Evolutionary conservation across 2,329 filamentous ascomycete genomes (phyloP), one percentile per base, ranked within the genome.

Genomic region (Clonostachys byssicola): DNA sequence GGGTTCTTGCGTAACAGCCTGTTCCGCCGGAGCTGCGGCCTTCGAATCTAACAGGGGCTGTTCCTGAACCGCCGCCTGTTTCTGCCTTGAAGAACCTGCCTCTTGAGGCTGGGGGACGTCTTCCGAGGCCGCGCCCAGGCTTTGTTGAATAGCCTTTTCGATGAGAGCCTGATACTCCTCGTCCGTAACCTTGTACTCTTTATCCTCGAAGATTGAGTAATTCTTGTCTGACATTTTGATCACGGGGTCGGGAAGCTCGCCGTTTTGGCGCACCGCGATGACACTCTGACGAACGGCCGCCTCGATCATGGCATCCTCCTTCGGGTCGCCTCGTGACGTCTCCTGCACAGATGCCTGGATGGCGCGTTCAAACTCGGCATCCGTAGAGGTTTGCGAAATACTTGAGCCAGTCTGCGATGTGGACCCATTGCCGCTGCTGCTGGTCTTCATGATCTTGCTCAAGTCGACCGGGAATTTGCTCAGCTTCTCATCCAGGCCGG

Each of bases 231-330:
- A 10, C 18, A 44, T 6, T 23, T 34, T 13, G 34, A 49, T 38
- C 12, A 60, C 54, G 2, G 58, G 52, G 14, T 62, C 58, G 1
- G 54, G 55, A 9, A 61, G 50, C 42, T 56, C 57, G 5, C 55
- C 60, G 30, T 52, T 51, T 16, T 65, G 51, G 12, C 58, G 68
- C 51, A 78, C 66, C 35, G 88, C 83, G 13, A 68, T 70, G 14
- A 94, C 73, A 52, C 86, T 89, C 6, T 86, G 83, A 13, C 87
- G 76, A 44, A 95, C 86, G 1, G 88, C 88, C 17, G 80, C 74
- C 59, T 91, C 89, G 43, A 95, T 75, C 49, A 79, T 72, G 18
- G 75, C 75, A 57, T 94, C 89, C 61, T 94, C 86, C 17, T 81
- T 74, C 0, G 74, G 60, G 52, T 92, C 75, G 12, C 89, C 88